phyloP scores from a whole-genome alignment of 768 basidiomycete genomes.

The Russula foetens region DNA sequence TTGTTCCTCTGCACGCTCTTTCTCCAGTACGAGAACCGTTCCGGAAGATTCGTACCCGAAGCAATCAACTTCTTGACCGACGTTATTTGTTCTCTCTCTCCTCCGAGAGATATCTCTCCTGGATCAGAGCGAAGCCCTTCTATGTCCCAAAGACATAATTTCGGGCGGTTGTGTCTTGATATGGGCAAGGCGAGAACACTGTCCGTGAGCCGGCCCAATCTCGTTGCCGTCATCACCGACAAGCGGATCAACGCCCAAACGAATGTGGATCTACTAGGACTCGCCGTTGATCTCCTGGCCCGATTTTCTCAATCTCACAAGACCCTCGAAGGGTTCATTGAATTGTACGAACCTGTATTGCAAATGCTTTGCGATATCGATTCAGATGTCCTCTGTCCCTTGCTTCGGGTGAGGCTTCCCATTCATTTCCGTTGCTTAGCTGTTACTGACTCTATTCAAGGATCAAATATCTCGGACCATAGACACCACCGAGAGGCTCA shows the following conservation, averaged over 20 bases:
- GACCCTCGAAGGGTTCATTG: conserved; percentile 72
- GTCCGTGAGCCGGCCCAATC: conserved; percentile 36
- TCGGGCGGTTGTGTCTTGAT: conserved; percentile 33
- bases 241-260: conserved; percentile 42
- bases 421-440: neutral
- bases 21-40: conserved; percentile 74
- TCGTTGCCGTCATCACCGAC: conserved; percentile 36
- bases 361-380: conserved; percentile 50
- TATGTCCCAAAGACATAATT: conserved; percentile 60
- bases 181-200: conserved; percentile 35
- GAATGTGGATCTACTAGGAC: conserved; percentile 63
- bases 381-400: conserved; percentile 36
- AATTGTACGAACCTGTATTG: conserved; percentile 66
- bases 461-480: conserved; percentile 4
- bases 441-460: neutral
- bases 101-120: conserved; percentile 42
- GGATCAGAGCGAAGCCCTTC: conserved; percentile 58
- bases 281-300: conserved; percentile 54
- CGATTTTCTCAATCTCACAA: conserved; percentile 73
- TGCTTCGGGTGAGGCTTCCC: conserved; percentile 44
- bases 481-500: conserved; percentile 37
- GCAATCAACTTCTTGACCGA: conserved; percentile 75
- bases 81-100: conserved; percentile 63
- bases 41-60: conserved; percentile 86
- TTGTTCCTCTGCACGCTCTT: conserved; percentile 84